Conservation (phyloP, 768 basidiomycete species). For the Podaxis sp. region DNA sequence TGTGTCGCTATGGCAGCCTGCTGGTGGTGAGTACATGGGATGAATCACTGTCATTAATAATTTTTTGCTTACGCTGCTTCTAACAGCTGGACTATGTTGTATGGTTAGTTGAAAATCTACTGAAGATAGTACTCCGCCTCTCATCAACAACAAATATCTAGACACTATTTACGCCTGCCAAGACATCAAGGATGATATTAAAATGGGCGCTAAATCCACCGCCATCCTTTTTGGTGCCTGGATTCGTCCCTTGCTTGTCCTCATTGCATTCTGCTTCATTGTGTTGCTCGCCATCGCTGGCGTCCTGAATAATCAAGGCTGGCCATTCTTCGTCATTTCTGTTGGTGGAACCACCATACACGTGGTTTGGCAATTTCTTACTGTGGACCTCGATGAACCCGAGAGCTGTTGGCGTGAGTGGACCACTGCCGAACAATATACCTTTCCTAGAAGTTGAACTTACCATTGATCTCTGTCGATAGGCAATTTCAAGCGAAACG, state of each 20-base stretch:
- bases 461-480: not conserved
- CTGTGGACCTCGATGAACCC: conserved; percentile 41
- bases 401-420: conserved; percentile 48
- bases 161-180: conserved; percentile 80
- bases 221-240: conserved; percentile 68
- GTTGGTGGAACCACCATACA: conserved; percentile 45
- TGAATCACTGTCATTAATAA: not conserved
- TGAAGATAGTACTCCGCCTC: not conserved
- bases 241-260: conserved; percentile 55
- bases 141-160: conserved; percentile 8
- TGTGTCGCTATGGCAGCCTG: conserved; percentile 36
- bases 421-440: not conserved
- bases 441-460: not conserved
- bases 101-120: conserved; percentile 29
- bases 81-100: conserved; percentile 49
- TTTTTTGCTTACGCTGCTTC: not conserved
- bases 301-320: conserved; percentile 50
- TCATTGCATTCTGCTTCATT: conserved; percentile 54
- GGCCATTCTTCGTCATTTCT: conserved; percentile 43
- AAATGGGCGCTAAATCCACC: conserved; percentile 74
- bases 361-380: conserved; percentile 46
- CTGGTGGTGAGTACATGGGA: conserved; percentile 40
- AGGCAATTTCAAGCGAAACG: conserved; percentile 51
- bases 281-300: conserved; percentile 53
- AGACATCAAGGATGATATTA: conserved; percentile 73